Base-by-base conservation (phyloP, 306 rosid species). In the Vigna radiata region DNA sequence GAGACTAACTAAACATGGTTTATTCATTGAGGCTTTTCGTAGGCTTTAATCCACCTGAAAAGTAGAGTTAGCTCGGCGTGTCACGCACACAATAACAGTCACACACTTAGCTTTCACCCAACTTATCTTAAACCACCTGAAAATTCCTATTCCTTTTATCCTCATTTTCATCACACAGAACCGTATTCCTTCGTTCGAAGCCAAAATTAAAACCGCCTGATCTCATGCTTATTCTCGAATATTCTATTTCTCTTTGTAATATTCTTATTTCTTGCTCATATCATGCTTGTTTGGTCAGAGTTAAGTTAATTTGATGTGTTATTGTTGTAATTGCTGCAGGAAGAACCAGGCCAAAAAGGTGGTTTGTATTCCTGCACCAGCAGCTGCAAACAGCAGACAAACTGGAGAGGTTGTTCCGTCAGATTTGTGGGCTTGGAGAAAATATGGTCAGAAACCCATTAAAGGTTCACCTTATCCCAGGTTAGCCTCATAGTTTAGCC, bases 381-480 rank as follows among this genome's bases (percentile, higher is more conserved):
- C 96, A 29, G 92, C 93, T 33, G 90, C 87, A 71, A 94, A 89
- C 82, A 94, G 88, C 85, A 89, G 98, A 80, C 88, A 93, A 53
- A 91, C 86, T 54, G 97, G 98, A 71, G 98, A 94, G 83, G 93
- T 91, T 58, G 98, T 94, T 83, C 98, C 98, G 13, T 94, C 96
- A 43, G 98, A 94, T 90, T 89, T 94, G 78, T 94, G 98, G 98
- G 98, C 97, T 56, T 94, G 98, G 98, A 88, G 98, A 79, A 94
- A 94, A 87, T 94, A 94, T 44, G 98, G 98, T 79, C 98, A 94
- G 86, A 91, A 94, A 86, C 98, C 98, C 78, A 94, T 94, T 64
- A 94, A 94, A 90, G 98, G 98, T 48, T 94, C 98, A 68, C 98
- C 97, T 52, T 91, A 90, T 87, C 98, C 98, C 71, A 94, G 98